Conservation (phyloP, 495 filamentous ascomycete genomes). For the Hyaloscypha hepaticicola region DNA sequence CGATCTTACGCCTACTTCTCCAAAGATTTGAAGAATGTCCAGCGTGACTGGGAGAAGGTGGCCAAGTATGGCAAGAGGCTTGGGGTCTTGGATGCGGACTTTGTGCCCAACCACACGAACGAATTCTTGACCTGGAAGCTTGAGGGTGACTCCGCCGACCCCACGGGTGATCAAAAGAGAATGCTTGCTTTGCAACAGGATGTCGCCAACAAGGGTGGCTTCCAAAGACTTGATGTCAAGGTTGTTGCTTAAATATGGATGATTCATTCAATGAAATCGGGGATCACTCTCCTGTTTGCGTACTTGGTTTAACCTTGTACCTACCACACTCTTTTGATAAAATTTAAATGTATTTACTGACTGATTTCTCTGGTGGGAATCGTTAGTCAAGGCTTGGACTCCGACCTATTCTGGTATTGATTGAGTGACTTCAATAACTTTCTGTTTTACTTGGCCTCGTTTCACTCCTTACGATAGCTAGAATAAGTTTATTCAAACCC, state of each 20-base stretch:
- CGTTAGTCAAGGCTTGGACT: no score
- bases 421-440: no score
- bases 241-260: constrained; percentile 9
- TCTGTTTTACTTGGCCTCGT: no score
- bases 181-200: constrained; percentile 61
- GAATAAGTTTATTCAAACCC: no score
- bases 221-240: constrained; percentile 37
- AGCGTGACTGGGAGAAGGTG: constrained; percentile 68
- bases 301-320: no score
- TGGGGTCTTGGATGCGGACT: constrained; percentile 54
- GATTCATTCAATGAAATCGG: no score
- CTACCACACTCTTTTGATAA: no score
- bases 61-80: constrained; percentile 67
- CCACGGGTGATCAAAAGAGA: constrained; percentile 63
- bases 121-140: constrained; percentile 60
- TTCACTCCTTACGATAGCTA: no score
- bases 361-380: no score
- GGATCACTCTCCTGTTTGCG: no score
- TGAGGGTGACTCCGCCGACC: constrained; percentile 58
- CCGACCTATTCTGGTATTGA: no score
- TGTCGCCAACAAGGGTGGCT: constrained; percentile 51
- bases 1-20: constrained; percentile 71
- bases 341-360: not conserved
- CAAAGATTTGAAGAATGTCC: constrained; percentile 67
- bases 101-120: constrained; percentile 69